Evolutionary conservation across 2,329 filamentous ascomycete genomes (phyloP).

Genomic region (Fusarium avenaceum): DNA sequence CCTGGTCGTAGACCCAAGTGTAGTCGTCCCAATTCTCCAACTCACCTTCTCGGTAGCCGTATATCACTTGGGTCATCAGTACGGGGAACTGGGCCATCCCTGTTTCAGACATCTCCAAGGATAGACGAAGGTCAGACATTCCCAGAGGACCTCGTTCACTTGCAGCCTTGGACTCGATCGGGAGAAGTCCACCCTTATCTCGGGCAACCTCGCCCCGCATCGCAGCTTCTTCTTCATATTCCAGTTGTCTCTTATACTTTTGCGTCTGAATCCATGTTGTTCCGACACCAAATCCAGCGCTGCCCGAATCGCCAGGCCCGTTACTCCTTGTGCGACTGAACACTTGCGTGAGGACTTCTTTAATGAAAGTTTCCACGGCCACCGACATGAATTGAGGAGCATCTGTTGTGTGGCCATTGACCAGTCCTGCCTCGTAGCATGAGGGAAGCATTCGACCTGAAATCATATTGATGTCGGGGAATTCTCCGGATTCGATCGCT

Average conservation of each 20-base stretch:
- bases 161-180: constrained; percentile 83
- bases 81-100: constrained; percentile 84
- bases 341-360: constrained; percentile 73
- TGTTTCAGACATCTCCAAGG: constrained; percentile 80
- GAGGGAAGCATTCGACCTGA: constrained; percentile 76
- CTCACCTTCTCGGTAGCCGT: constrained; percentile 81
- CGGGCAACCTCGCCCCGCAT: constrained; percentile 80
- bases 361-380: constrained; percentile 76
- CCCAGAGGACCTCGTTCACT: constrained; percentile 78
- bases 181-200: constrained; percentile 82
- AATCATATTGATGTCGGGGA: constrained; percentile 74
- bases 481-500: constrained; percentile 76
- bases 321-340: constrained; percentile 76
- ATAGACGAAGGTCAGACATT: constrained; percentile 82
- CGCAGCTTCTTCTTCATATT: constrained; percentile 79
- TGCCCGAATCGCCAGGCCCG: constrained; percentile 72
- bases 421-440: constrained; percentile 75
- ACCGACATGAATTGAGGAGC: constrained; percentile 74
- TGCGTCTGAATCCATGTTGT: constrained; percentile 82
- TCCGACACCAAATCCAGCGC: constrained; percentile 73
- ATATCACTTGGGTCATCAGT: constrained; percentile 77
- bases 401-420: constrained; percentile 70
- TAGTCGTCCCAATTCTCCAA: constrained; percentile 76
- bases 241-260: constrained; percentile 80
- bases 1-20: constrained; percentile 62